Conservation (phyloP, 306 rosid species). For the Pyrus betulifolia region DNA sequence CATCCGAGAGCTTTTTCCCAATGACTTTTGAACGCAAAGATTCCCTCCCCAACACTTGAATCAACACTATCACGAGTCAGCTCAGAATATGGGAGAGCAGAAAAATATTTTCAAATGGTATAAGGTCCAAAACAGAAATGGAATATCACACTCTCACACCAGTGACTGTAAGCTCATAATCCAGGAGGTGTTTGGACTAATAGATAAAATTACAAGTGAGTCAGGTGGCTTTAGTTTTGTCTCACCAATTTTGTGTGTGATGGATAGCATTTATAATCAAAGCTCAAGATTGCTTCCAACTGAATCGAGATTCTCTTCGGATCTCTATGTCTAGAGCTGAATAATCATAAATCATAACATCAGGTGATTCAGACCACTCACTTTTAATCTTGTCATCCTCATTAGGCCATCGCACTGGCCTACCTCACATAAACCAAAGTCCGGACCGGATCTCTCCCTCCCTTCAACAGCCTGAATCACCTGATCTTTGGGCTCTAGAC, state of each 20-base stretch:
- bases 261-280: constrained; percentile 1
- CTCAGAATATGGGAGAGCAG: too few species aligned
- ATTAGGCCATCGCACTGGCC: too few species aligned
- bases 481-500: fast-evolving
- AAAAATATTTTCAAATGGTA: constrained; percentile 34
- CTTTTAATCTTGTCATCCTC: too few species aligned
- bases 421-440: too few species aligned
- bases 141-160: constrained; percentile 52
- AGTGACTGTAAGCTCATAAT: constrained; percentile 32
- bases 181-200: not conserved
- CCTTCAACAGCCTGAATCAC: too few species aligned
- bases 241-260: constrained; percentile 33
- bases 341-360: too few species aligned
- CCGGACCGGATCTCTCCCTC: too few species aligned
- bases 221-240: constrained; percentile 19
- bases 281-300: not conserved
- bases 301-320: too few species aligned
- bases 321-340: too few species aligned
- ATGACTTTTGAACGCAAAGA: constrained; percentile 37
- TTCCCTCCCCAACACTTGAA: constrained; percentile 57
- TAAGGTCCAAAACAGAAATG: constrained; percentile 53
- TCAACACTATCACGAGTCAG: not conserved
- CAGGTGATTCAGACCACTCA: too few species aligned
- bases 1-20: constrained; percentile 29
- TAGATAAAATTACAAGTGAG: not conserved